Evolutionary conservation across 2,329 filamentous ascomycete genomes (phyloP), one percentile per base, ranked within the genome.

Genomic region (Xylariaceae sp.): DNA sequence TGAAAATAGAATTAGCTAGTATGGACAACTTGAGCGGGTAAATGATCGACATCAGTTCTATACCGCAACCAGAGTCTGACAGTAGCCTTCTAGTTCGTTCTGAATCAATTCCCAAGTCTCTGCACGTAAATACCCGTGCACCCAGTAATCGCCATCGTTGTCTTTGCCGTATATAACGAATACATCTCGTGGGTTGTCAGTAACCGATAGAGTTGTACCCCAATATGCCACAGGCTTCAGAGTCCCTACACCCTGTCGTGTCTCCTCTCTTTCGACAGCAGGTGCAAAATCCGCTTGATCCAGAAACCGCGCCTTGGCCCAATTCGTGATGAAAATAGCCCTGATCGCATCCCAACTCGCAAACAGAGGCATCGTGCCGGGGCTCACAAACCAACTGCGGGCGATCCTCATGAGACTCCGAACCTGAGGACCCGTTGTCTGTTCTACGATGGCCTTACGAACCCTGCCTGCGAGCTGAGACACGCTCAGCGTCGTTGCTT

Each of bases 71-170:
- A n/a, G n/a, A n/a, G n/a, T n/a, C n/a, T n/a, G n/a, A n/a, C n/a
- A n/a, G n/a, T n/a, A n/a, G n/a, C n/a, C n/a, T n/a, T 35, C 15
- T n/a, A 39, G 26, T 11, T 47, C 44, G 3, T 11, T 3, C 18
- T n/a, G 8, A 42, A 55, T 55, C 9, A 44, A 46, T 4, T 46
- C 10, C 52, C 46, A 51, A 15, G 52, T 55, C 20, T 55, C 52
- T 24, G 21, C 30, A 4, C 46, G 30, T n/a, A 55, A 27, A 30
- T 50, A 46, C 8, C n/a, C 51, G 13, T 55, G 52, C 8, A 50
- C 46, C 52, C 33, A 50, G 23, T 55, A 55, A 18, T 50, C 33
- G 10, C 46, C 52, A 15, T 41, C 46, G 10, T 42, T 4, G 29
- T 55, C 47, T 27, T 55, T 51, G 10, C 45, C 51, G 20, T 50